These are phyloP conservation scores for Zygosaccharomyces rouxii DNA, from an alignment of 805 yeast species.

Conservation along the genomic window DNA sequence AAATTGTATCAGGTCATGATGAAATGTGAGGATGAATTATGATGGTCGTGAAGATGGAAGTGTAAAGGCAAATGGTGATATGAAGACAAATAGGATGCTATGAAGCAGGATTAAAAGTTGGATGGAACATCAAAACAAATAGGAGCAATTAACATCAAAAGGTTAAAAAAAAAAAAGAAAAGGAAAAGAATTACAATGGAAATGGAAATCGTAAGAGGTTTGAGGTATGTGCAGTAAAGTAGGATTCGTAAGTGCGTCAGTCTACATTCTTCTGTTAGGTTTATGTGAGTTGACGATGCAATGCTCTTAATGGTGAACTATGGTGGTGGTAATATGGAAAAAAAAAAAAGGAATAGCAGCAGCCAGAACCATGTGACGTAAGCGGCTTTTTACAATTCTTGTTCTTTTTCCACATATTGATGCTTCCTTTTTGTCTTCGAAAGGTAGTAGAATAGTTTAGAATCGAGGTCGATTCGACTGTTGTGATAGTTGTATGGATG, in stretches of 20 bases:
- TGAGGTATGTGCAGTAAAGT: constrained; percentile 1
- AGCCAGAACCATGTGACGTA: background rate
- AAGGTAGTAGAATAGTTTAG: background rate
- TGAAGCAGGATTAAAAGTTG: background rate
- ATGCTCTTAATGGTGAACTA: background rate
- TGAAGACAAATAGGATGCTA: constrained; percentile 3
- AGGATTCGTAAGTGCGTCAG: constrained; percentile 1
- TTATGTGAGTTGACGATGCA: constrained; percentile 3
- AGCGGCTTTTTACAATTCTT: background rate
- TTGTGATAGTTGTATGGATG: background rate
- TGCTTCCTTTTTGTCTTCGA: constrained; percentile 1
- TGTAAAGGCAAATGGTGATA: background rate
- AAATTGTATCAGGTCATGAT: background rate
- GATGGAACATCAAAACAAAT: constrained; percentile 1
- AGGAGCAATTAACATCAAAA: constrained; percentile 4
- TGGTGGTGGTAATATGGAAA: background rate
- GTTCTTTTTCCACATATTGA: background rate
- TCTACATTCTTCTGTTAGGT: background rate
- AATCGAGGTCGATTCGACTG: background rate
- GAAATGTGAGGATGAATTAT: background rate
- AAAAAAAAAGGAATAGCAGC: background rate
- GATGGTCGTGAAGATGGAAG: background rate
- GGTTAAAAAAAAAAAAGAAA: background rate
- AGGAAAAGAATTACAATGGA: background rate
- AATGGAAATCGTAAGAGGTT: background rate